Percentiles rank a stretch among this genome's conserved stretches.
These are phyloP conservation scores for Cryptococcus deneoformans DNA, from an alignment of 1,284 basidiomycete genomes.

Conservation along the genomic window DNA sequence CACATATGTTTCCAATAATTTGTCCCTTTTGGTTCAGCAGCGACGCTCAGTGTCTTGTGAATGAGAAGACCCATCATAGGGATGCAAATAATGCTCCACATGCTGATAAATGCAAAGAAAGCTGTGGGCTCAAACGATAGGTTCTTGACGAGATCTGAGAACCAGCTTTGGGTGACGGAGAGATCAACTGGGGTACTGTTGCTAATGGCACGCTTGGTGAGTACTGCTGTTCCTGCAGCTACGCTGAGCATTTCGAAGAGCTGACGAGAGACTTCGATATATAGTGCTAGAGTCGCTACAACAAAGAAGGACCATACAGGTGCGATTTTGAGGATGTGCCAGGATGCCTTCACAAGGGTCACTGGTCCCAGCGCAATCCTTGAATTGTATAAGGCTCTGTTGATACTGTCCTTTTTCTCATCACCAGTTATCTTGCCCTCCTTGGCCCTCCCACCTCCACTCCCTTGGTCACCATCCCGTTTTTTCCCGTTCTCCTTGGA, in stretches of 20 bases:
- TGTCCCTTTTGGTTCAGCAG: background rate
- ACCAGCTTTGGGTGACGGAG: slow-evolving; percentile 10
- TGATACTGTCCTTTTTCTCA: background rate
- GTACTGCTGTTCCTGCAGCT: slow-evolving; percentile 6
- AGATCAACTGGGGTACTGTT: slow-evolving; percentile 3
- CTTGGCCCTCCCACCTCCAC: background rate
- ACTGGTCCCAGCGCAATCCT: background rate
- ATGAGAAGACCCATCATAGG: slow-evolving; percentile 7
- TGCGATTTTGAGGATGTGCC: slow-evolving; percentile 10
- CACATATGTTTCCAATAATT: background rate
- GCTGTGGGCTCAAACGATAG: slow-evolving; percentile 6
- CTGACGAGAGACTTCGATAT: slow-evolving; percentile 14
- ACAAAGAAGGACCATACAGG: slow-evolving; percentile 12
- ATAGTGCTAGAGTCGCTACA: slow-evolving; percentile 1
- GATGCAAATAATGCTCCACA: slow-evolving; percentile 16
- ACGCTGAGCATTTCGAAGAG: slow-evolving; percentile 11
- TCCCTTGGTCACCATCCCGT: background rate
- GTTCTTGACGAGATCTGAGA: slow-evolving; percentile 6
- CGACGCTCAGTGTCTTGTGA: slow-evolving; percentile 6
- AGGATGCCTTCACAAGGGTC: background rate
- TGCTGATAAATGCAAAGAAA: slow-evolving; percentile 13
- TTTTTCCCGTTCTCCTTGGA: background rate
- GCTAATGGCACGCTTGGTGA: slow-evolving; percentile 3
- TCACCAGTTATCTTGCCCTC: background rate
- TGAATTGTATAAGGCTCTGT: background rate